Evolutionary conservation across 225 moss, liverwort and hornwort species (phyloP), one percentile per base, ranked within the genome.

Genomic region (Thuidium tamariscinum): DNA sequence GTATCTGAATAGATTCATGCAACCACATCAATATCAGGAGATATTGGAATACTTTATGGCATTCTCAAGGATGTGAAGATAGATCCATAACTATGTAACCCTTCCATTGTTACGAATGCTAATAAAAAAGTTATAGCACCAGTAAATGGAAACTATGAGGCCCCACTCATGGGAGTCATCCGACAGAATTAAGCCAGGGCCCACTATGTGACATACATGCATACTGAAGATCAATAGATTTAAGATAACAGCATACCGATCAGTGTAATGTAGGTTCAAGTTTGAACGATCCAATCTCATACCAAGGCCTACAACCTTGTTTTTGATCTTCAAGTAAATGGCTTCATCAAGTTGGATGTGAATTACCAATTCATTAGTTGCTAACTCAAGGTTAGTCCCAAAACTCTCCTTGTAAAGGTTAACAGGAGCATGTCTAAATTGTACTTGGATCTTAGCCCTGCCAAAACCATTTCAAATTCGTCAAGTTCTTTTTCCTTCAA

Each of bases 331-430:
- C 83, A 98, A 87, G 84, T 98, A 98, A 36, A 98, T 96, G 51
- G 97, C 98, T 88, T 99, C 98, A 89, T 99, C 97, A 69, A 97
- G 97, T 84, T 99, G 98, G 85, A 99, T 96, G 48, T 97, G 93
- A 62, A 99, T 99, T 39, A 97, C 98, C 82, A 99, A 91, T 83
- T 99, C 98, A 77, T 98, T 98, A 32, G 98, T 99, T 87, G 97
- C 98, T 67, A 96, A 94, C 87, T 99, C 97, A 76, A 99, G 92
- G 88, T 99, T 97, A 46, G 96, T 95, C 62, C 98, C 98, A 88
- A 99, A 95, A 83, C 90, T 99, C 88, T 93, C 94, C 89, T 95
- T 99, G 89, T 99, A 97, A 54, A 99, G 89, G 84, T 97, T 98
- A 51, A 97, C 98, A 68, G 96, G 98, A 60, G 97, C 98, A 64